phyloP scores from a whole-genome alignment of 148 eudicot genomes.

The Beta vulgaris region DNA sequence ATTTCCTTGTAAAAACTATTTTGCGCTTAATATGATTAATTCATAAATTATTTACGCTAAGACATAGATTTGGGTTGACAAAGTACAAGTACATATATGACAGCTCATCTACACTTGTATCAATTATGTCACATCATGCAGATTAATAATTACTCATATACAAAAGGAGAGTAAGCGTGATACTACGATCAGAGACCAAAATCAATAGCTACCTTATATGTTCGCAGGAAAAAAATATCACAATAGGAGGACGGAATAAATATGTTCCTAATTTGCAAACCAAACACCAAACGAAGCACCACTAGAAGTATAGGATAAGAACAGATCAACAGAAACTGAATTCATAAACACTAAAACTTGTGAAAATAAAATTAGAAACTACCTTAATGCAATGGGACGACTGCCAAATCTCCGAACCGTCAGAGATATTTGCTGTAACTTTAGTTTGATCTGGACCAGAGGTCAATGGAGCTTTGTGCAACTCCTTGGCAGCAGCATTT shows the following conservation, averaged over 20 bases:
- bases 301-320: not conserved
- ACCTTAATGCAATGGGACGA: conserved; percentile 20
- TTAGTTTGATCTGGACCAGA: not conserved
- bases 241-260: not conserved
- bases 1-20: not conserved
- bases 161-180: not conserved
- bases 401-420: conserved; percentile 14
- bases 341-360: not conserved
- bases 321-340: not conserved
- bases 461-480: not conserved
- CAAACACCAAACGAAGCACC: not conserved
- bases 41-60: not conserved
- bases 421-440: not conserved
- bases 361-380: conserved; percentile 1
- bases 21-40: not conserved
- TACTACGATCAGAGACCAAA: not conserved
- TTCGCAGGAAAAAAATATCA: conserved; percentile 8
- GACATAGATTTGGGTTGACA: not conserved
- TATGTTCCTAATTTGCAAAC: not conserved
- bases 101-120: not conserved
- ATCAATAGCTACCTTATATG: not conserved
- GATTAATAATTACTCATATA: not conserved
- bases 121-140: not conserved
- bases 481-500: conserved; percentile 2
- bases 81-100: not conserved